These are phyloP conservation scores for Boletus vinaceobasis DNA, from an alignment of 768 basidiomycete species.

Conservation along the genomic window DNA sequence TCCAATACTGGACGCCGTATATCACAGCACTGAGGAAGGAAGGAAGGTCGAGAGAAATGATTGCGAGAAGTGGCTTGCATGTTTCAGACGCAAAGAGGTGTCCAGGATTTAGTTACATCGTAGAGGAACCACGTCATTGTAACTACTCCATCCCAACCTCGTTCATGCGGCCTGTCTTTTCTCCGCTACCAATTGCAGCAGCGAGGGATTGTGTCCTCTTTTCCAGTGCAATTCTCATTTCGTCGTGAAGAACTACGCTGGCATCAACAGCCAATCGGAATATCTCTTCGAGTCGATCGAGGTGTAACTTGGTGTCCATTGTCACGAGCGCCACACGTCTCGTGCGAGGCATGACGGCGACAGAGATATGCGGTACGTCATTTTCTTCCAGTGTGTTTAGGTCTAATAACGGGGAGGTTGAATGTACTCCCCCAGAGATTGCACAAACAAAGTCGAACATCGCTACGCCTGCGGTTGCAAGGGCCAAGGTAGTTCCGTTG, in stretches of 20 bases:
- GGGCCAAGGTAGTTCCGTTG: constrained; percentile 91
- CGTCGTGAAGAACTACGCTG: constrained; percentile 69
- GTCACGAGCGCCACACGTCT: constrained; percentile 82
- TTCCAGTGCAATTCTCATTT: constrained; percentile 77
- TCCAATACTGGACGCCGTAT: constrained; percentile 76
- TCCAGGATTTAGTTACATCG: constrained; percentile 9
- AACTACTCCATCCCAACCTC: constrained; percentile 39
- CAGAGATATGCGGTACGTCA: constrained; percentile 83
- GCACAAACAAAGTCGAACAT: constrained; percentile 90
- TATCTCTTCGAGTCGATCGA: constrained; percentile 90
- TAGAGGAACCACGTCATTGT: constrained; percentile 22
- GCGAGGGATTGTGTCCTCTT: constrained; percentile 61
- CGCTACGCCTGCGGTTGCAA: constrained; percentile 88
- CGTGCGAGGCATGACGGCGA: constrained; percentile 87
- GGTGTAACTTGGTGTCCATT: constrained; percentile 92
- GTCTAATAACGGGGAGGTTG: constrained; percentile 78
- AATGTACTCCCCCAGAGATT: constrained; percentile 83
- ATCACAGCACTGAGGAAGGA: constrained; percentile 90
- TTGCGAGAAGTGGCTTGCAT: constrained; percentile 90
- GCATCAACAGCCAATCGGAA: constrained; percentile 77
- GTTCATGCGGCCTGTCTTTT: constrained; percentile 31
- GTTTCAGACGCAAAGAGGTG: constrained; percentile 64
- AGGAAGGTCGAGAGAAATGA: constrained; percentile 92
- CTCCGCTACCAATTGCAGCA: constrained; percentile 53
- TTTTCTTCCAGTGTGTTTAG: constrained; percentile 87